Conservation (phyloP, 192 early-diverging fungal species). For the Chytriomyces confervae region DNA sequence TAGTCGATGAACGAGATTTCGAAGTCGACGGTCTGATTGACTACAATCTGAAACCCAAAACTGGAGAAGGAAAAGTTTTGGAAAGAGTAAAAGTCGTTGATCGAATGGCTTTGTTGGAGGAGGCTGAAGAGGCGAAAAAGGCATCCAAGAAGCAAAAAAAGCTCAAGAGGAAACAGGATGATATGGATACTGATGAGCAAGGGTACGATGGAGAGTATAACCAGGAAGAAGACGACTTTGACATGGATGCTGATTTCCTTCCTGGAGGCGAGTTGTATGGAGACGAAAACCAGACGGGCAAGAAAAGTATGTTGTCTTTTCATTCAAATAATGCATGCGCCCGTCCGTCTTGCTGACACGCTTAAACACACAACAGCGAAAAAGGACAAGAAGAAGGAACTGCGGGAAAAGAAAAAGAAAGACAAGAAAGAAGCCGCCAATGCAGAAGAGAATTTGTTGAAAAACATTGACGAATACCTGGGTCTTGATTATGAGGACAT, state of each 20-base stretch:
- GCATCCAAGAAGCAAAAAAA: constrained; percentile 29
- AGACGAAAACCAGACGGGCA: constrained; percentile 21
- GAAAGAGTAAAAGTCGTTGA: constrained; percentile 15
- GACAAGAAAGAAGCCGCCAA: constrained; percentile 48
- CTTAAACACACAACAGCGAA: constrained; percentile 7
- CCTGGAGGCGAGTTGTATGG: constrained; percentile 71
- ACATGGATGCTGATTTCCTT: constrained; percentile 92
- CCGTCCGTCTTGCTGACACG: neutral
- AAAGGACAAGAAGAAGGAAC: constrained; percentile 35
- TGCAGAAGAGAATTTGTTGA: constrained; percentile 51
- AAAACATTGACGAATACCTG: constrained; percentile 90
- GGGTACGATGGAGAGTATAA: constrained; percentile 7
- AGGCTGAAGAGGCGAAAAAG: constrained; percentile 36
- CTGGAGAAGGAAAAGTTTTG: constrained; percentile 31
- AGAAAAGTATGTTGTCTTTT: constrained; percentile 31
- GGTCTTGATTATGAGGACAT: constrained; percentile 93
- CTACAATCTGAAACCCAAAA: constrained; percentile 14
- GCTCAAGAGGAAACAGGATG: constrained; percentile 40
- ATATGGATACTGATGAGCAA: constrained; percentile 46
- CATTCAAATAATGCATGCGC: neutral
- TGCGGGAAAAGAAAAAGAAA: constrained; percentile 50
- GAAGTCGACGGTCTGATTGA: constrained; percentile 30
- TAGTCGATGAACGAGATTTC: constrained; percentile 32
- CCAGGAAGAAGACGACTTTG: constrained; percentile 72
- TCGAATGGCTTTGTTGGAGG: constrained; percentile 21